These are phyloP conservation scores for Solanum raphanifolium DNA, from an alignment of 257 asterid genomes.

Conservation along the genomic window DNA sequence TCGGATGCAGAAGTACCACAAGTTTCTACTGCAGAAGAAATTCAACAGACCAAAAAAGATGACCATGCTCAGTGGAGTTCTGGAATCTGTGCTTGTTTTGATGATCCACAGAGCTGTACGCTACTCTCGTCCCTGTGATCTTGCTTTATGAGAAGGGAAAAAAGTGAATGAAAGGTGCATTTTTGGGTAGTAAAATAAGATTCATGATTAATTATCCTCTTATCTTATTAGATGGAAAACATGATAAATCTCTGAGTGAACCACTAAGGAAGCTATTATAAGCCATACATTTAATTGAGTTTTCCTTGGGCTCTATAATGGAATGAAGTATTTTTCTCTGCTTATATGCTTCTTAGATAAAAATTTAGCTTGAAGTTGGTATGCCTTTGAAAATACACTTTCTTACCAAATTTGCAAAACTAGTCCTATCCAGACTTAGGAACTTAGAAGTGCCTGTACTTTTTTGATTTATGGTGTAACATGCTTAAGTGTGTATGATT, in stretches of 20 bases:
- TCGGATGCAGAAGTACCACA: slow-evolving; percentile 42
- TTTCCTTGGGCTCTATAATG: background rate
- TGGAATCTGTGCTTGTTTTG: slow-evolving; percentile 96
- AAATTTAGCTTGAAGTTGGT: background rate
- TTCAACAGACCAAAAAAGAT: slow-evolving; percentile 13
- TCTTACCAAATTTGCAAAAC: background rate
- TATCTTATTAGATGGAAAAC: background rate
- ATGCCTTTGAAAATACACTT: background rate
- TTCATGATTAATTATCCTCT: background rate
- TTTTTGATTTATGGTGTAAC: background rate
- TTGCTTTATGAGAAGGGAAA: slow-evolving; percentile 51
- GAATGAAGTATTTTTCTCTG: background rate
- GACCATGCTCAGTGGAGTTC: slow-evolving; percentile 73
- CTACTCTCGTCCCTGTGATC: slow-evolving; percentile 49
- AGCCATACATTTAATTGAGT: background rate
- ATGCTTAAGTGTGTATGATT: background rate
- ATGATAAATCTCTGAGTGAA: background rate
- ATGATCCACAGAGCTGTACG: slow-evolving; percentile 94
- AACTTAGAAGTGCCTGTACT: background rate
- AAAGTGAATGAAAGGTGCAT: slow-evolving; percentile 46
- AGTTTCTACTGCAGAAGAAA: slow-evolving; percentile 21
- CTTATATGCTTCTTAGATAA: background rate
- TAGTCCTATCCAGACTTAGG: background rate
- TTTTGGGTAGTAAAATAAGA: slow-evolving; percentile 18
- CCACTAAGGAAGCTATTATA: background rate